Conservation (phyloP, 208 protist species). For the Crithidia brevicula region DNA sequence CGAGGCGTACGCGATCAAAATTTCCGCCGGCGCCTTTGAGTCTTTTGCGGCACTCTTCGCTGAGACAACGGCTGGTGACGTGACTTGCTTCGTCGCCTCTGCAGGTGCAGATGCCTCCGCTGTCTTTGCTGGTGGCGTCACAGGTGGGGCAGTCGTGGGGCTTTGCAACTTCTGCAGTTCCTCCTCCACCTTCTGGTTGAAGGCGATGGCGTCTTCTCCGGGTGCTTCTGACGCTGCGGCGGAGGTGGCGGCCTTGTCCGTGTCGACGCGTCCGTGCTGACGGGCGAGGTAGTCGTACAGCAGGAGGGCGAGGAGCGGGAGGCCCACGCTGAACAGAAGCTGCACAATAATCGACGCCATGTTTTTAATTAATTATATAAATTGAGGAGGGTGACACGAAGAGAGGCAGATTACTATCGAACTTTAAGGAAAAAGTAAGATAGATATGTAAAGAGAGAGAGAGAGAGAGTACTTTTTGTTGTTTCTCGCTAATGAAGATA, state of each 20-base stretch:
- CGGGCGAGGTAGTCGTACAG: constrained; percentile 22
- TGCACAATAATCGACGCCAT: constrained; percentile 26
- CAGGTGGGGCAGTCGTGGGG: no score
- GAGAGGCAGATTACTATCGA: neutral
- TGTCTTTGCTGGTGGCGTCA: no score
- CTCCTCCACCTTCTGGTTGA: constrained; percentile 4
- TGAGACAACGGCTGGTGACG: no score
- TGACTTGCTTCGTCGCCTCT: no score
- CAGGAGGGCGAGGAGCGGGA: constrained; percentile 16
- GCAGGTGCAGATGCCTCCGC: neutral
- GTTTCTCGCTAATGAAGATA: no score
- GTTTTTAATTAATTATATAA: neutral
- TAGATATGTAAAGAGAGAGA: no score
- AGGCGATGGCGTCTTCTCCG: neutral
- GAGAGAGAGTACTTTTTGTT: no score
- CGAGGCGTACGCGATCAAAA: constrained; percentile 76
- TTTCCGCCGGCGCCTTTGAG: constrained; percentile 21
- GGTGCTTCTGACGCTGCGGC: neutral
- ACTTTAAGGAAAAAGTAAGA: constrained; percentile 7
- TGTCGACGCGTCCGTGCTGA: neutral
- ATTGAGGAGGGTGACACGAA: neutral
- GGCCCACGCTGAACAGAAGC: constrained; percentile 21
- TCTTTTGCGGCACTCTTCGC: neutral
- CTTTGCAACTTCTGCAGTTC: constrained; percentile 16
- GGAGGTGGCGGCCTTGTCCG: neutral